Percentiles rank a stretch among this genome's conserved stretches.
These are phyloP conservation scores for Plasmopara viticola DNA, from an alignment of 352 stramenopile genomes.

Conservation along the genomic window DNA sequence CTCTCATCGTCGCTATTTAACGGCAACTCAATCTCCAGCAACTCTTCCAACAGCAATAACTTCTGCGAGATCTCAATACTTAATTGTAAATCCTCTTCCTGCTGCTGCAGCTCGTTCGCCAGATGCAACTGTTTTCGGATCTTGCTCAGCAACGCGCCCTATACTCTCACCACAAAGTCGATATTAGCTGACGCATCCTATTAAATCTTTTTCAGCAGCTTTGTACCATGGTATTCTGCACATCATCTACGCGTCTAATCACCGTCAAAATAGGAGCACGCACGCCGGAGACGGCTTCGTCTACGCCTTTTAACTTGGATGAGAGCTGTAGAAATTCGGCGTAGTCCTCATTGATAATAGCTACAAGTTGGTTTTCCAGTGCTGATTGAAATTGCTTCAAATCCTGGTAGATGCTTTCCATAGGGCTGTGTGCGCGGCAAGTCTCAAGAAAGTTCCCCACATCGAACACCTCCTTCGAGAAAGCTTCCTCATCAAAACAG, in stretches of 20 bases:
- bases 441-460: constrained; percentile 67
- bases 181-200: constrained; percentile 1
- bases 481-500: constrained; percentile 80
- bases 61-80: constrained; percentile 75
- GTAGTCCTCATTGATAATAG: constrained; percentile 88
- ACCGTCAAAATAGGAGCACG: constrained; percentile 62
- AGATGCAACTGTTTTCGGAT: constrained; percentile 46
- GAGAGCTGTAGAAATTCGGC: constrained; percentile 86
- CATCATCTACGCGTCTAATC: constrained; percentile 73
- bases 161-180: constrained; percentile 2
- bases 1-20: constrained; percentile 25
- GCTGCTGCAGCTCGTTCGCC: constrained; percentile 36
- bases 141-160: constrained; percentile 45
- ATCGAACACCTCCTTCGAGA: constrained; percentile 70
- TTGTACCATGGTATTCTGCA: constrained; percentile 44
- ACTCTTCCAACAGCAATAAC: constrained; percentile 61
- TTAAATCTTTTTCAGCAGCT: not conserved
- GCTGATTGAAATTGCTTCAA: constrained; percentile 78
- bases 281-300: constrained; percentile 78
- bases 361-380: constrained; percentile 85
- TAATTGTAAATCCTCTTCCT: constrained; percentile 45
- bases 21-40: constrained; percentile 57
- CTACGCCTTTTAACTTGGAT: constrained; percentile 79
- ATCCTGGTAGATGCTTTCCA: constrained; percentile 83
- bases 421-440: constrained; percentile 60